Evolutionary conservation across 306 rosid species (phyloP).

Genomic region (Cucurbita argyrosperma): DNA sequence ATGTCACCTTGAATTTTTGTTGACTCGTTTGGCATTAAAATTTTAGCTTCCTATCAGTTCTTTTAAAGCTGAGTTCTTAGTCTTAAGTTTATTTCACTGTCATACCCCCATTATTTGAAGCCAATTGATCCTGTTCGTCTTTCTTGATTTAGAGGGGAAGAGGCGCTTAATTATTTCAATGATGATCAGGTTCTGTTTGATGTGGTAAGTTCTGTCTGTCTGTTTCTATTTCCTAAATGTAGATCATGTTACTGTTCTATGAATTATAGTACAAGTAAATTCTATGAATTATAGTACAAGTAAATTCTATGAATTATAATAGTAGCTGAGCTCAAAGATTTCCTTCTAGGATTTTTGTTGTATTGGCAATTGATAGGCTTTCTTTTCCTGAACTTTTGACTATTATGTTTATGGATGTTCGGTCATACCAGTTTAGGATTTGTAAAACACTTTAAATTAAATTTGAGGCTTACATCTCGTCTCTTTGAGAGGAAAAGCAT

Average conservation of each 20-base stretch:
- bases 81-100: neutral
- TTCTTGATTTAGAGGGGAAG: constrained; percentile 51
- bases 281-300: neutral
- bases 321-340: neutral
- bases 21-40: neutral
- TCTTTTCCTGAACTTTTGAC: too few relatives aligned
- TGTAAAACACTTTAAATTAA: too few relatives aligned
- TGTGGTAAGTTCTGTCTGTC: constrained; percentile 26
- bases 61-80: neutral
- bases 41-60: neutral
- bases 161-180: constrained; percentile 71
- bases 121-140: neutral
- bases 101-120: neutral
- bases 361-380: neutral
- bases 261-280: neutral
- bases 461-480: neutral
- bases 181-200: constrained; percentile 58
- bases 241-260: neutral
- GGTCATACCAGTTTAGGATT: neutral
- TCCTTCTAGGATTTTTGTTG: neutral
- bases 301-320: neutral
- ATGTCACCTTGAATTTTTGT: neutral
- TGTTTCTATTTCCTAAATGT: neutral
- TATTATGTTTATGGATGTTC: too few relatives aligned
- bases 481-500: neutral